Percentiles rank a stretch among this genome's conserved stretches.
Evolutionary conservation across 2,329 filamentous ascomycete species (phyloP).

Genomic region (Epichloe scottii): DNA sequence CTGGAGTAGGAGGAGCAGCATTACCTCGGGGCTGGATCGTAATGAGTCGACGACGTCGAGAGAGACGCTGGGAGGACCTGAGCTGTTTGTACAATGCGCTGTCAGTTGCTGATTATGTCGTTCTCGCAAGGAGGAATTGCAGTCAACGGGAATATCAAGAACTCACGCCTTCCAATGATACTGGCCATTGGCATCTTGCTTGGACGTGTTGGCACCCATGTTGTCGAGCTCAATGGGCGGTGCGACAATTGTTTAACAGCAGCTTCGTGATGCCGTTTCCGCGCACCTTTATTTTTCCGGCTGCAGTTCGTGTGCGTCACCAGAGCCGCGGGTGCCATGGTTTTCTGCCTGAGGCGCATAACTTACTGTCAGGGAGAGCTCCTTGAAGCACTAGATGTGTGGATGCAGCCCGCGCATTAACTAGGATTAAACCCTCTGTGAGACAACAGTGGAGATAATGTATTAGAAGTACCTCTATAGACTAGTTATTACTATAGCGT

Average conservation of each 20-base stretch:
- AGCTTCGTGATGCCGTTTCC: slow-evolving; percentile 15
- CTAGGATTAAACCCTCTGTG: too few species aligned
- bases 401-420: too few species aligned
- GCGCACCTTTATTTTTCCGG: slow-evolving; percentile 22
- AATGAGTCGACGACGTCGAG: slow-evolving; percentile 71
- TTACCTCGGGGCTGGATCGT: slow-evolving; percentile 75
- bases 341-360: slow-evolving; percentile 20
- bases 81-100: slow-evolving; percentile 16
- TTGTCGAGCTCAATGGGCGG: slow-evolving; percentile 26
- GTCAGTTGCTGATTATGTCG: neutral
- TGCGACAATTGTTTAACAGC: slow-evolving; percentile 17
- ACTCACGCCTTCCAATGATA: slow-evolving; percentile 45
- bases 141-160: neutral
- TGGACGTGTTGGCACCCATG: slow-evolving; percentile 47
- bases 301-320: slow-evolving; percentile 20
- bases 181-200: slow-evolving; percentile 26
- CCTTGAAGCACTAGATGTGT: too few species aligned
- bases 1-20: neutral
- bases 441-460: too few species aligned
- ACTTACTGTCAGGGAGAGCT: too few species aligned
- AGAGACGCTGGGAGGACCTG: slow-evolving; percentile 49
- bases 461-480: too few species aligned
- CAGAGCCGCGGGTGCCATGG: neutral
- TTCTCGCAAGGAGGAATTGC: neutral
- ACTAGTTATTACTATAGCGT: too few species aligned